phyloP scores from a whole-genome alignment of 176 grass and related monocot genomes.

The Tillandsia leiboldiana region DNA sequence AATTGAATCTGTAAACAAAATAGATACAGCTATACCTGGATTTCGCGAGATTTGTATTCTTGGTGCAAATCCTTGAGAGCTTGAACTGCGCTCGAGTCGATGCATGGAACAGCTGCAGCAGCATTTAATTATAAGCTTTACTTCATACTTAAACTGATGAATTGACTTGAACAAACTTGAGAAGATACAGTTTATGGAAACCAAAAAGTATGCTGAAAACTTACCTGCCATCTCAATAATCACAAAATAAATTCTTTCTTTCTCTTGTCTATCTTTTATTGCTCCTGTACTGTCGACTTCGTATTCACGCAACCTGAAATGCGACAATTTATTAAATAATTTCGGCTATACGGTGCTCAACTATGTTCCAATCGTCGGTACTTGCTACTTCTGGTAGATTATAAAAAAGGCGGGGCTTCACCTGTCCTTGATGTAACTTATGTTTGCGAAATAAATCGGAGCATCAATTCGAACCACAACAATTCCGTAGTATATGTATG shows the following conservation, averaged over 20 bases:
- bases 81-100: conserved; percentile 16
- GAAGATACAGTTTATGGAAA: too few species aligned
- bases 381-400: neutral
- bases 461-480: conserved; percentile 25
- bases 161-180: too few species aligned
- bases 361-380: neutral
- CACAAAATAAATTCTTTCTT: conserved; percentile 19
- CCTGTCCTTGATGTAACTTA: conserved; percentile 30
- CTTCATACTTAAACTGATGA: neutral
- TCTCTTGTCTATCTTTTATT: conserved; percentile 6
- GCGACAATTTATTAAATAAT: neutral
- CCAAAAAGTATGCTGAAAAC: neutral
- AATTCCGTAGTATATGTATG: conserved; percentile 24
- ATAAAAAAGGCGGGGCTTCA: conserved; percentile 4
- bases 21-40: conserved; percentile 1
- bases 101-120: conserved; percentile 13
- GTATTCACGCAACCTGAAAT: conserved; percentile 21
- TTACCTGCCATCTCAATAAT: conserved; percentile 28
- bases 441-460: conserved; percentile 28
- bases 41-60: conserved; percentile 10
- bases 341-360: neutral
- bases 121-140: neutral
- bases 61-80: conserved; percentile 19
- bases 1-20: neutral
- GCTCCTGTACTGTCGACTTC: conserved; percentile 6